Percentiles rank a stretch among this genome's conserved stretches.
These are phyloP conservation scores for Populus alba DNA, from an alignment of 345 rosid species.

Conservation along the genomic window DNA sequence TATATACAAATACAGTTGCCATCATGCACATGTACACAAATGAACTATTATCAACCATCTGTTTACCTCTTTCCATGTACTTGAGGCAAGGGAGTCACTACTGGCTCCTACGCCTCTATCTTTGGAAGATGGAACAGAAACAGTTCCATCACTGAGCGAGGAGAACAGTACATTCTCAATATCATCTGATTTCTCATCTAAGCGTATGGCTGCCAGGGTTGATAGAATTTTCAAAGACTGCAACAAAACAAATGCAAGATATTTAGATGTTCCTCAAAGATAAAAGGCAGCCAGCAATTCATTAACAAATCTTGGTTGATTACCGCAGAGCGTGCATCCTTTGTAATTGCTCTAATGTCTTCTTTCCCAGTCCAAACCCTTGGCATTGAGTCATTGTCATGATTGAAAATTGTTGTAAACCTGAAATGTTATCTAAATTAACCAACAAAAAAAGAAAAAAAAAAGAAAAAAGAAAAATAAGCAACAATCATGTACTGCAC, in stretches of 20 bases:
- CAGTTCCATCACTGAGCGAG: slow-evolving; percentile 53
- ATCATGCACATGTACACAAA: background rate
- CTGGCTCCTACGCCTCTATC: slow-evolving; percentile 41
- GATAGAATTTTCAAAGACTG: slow-evolving; percentile 62
- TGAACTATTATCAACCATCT: background rate
- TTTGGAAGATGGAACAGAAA: slow-evolving; percentile 41
- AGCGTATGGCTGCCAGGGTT: slow-evolving; percentile 62
- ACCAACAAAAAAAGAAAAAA: slow-evolving; percentile 4
- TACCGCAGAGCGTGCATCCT: slow-evolving; percentile 67
- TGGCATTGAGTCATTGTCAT: slow-evolving; percentile 71
- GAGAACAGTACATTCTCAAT: slow-evolving; percentile 50
- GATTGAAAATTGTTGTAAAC: slow-evolving; percentile 64
- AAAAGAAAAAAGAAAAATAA: background rate
- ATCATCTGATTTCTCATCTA: slow-evolving; percentile 65
- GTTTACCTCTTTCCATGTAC: slow-evolving; percentile 71
- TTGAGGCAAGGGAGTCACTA: slow-evolving; percentile 60
- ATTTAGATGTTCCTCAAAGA: slow-evolving; percentile 19
- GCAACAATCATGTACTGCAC: slow-evolving; percentile 24
- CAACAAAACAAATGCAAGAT: slow-evolving; percentile 19
- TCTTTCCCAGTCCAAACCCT: slow-evolving; percentile 81
- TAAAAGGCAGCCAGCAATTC: background rate
- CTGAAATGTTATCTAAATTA: slow-evolving; percentile 40
- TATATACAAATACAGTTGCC: background rate
- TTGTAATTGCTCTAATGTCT: slow-evolving; percentile 59
- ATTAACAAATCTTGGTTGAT: slow-evolving; percentile 17